Percentiles rank a stretch among this genome's conserved stretches.
Evolutionary conservation across 2,329 filamentous ascomycete genomes (phyloP).

Genomic region (Cadophora sp.): DNA sequence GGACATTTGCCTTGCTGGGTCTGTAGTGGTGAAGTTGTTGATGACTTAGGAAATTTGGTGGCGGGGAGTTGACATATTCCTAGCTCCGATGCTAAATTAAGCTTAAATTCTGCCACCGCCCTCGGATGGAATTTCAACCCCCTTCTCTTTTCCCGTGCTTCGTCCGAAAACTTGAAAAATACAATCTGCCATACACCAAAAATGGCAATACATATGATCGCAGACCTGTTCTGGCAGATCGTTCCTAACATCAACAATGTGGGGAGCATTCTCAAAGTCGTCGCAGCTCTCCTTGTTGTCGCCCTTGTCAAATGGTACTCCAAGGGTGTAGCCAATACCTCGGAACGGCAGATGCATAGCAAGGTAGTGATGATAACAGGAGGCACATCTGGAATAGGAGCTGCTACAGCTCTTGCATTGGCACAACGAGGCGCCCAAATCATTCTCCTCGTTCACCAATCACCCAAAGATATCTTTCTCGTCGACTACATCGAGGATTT

Average conservation of each 20-base stretch:
- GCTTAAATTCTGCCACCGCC: slow-evolving; percentile 31
- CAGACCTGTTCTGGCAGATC: slow-evolving; percentile 36
- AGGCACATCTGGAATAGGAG: slow-evolving; percentile 92
- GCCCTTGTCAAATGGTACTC: slow-evolving; percentile 76
- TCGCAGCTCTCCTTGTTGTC: slow-evolving; percentile 58
- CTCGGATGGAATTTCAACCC: slow-evolving; percentile 4
- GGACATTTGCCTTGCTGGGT: slow-evolving; percentile 33
- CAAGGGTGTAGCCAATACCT: slow-evolving; percentile 73
- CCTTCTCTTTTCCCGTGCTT: slow-evolving; percentile 11
- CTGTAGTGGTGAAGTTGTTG: background rate
- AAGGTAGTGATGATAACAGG: slow-evolving; percentile 94
- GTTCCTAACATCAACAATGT: slow-evolving; percentile 36
- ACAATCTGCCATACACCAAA: slow-evolving; percentile 17
- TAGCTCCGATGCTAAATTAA: slow-evolving; percentile 29
- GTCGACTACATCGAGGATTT: slow-evolving; percentile 93
- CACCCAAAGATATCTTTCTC: slow-evolving; percentile 84
- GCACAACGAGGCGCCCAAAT: slow-evolving; percentile 87
- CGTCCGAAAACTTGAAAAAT: background rate
- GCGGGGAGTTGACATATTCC: background rate
- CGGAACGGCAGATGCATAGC: slow-evolving; percentile 87
- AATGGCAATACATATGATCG: slow-evolving; percentile 45
- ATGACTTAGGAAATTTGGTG: background rate
- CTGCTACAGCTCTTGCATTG: slow-evolving; percentile 74
- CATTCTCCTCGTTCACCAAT: slow-evolving; percentile 84
- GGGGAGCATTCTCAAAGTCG: slow-evolving; percentile 60